Percentiles rank a stretch among this genome's conserved stretches.
These are phyloP conservation scores for Hura crepitans DNA, from an alignment of 441 rosid genomes.

Conservation along the genomic window DNA sequence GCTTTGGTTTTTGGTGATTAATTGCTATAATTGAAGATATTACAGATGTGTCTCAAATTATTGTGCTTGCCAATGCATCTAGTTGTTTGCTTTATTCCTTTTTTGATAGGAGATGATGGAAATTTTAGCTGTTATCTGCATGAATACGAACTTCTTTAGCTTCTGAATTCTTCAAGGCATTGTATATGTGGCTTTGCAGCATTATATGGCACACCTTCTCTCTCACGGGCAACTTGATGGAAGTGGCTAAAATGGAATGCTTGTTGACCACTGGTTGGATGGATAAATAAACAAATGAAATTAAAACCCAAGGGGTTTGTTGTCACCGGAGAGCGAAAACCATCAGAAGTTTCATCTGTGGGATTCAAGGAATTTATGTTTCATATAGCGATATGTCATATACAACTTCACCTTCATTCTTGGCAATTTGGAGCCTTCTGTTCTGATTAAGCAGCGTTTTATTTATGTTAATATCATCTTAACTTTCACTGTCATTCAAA, in stretches of 20 bases:
- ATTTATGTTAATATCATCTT: no score
- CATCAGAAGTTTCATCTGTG: background rate
- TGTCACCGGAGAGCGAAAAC: background rate
- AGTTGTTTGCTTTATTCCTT: background rate
- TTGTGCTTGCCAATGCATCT: conserved; percentile 4
- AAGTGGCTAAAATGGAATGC: conserved; percentile 42
- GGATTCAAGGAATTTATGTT: background rate
- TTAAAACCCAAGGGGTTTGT: background rate
- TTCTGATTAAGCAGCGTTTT: no score
- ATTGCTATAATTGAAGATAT: background rate
- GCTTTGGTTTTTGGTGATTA: background rate
- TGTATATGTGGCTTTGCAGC: conserved; percentile 47
- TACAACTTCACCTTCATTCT: background rate
- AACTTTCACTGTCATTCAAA: no score
- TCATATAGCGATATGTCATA: background rate
- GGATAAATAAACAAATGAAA: background rate
- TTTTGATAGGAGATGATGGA: background rate
- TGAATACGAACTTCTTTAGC: background rate
- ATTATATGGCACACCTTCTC: conserved; percentile 83
- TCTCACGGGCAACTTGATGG: conserved; percentile 82
- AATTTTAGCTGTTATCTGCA: background rate
- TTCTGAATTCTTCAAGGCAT: background rate
- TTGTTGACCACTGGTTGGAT: conserved; percentile 3
- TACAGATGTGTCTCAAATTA: background rate
- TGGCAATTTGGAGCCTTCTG: no score